These are phyloP conservation scores for Brassica cretica DNA, from an alignment of 345 rosid genomes.

Conservation along the genomic window DNA sequence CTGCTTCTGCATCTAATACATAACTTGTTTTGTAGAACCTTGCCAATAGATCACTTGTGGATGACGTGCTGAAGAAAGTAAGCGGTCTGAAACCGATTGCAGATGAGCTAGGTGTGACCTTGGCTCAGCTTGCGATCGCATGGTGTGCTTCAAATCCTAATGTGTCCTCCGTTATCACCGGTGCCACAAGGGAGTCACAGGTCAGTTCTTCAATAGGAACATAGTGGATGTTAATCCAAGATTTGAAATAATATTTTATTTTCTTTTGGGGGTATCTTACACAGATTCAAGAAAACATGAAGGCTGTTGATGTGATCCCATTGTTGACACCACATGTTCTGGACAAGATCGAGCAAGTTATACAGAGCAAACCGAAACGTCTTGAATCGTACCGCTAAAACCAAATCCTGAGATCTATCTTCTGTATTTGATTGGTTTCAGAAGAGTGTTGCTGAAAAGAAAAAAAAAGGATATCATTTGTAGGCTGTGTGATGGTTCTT, in stretches of 20 bases:
- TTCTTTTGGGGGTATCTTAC: not conserved
- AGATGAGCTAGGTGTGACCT: constrained; percentile 92
- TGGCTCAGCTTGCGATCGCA: constrained; percentile 94
- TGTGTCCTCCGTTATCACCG: constrained; percentile 91
- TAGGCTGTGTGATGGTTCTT: constrained; percentile 22
- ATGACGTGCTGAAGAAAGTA: constrained; percentile 90
- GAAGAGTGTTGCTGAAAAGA: too few relatives aligned
- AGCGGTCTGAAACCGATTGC: constrained; percentile 94
- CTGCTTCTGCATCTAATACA: constrained; percentile 9
- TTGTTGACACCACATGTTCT: constrained; percentile 77
- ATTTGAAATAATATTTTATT: not conserved
- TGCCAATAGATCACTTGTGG: constrained; percentile 84
- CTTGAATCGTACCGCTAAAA: constrained; percentile 74
- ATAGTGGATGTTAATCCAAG: not conserved
- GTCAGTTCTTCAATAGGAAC: constrained; percentile 40
- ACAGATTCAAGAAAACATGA: constrained; percentile 98
- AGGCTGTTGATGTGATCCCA: constrained; percentile 84
- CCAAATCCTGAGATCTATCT: not conserved
- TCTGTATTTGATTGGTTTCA: not conserved
- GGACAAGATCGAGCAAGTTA: constrained; percentile 84
- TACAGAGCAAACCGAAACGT: constrained; percentile 89
- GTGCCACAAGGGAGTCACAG: constrained; percentile 98
- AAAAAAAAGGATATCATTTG: not conserved
- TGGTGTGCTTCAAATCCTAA: constrained; percentile 99
- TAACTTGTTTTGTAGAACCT: constrained; percentile 58